These are phyloP conservation scores for Wickerhamiella azymoides DNA, from an alignment of 805 yeast genomes.

Conservation along the genomic window DNA sequence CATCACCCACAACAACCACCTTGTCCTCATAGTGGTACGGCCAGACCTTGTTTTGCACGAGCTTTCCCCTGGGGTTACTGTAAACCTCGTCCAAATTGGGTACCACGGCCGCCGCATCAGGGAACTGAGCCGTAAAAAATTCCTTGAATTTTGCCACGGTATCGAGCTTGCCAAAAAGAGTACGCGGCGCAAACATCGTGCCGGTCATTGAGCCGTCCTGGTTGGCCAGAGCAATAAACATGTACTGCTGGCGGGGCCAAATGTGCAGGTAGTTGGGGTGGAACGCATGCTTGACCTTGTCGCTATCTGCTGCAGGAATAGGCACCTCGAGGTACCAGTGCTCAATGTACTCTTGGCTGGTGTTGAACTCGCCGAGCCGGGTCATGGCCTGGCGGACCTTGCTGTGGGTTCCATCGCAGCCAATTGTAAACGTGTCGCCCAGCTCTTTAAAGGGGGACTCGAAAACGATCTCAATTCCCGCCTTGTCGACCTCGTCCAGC, in stretches of 20 bases:
- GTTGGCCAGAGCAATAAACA: conserved; percentile 85
- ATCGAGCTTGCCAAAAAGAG: conserved; percentile 37
- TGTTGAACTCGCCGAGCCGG: conserved; percentile 52
- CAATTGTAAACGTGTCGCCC: conserved; percentile 38
- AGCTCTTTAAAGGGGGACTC: conserved; percentile 37
- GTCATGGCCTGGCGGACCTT: conserved; percentile 56
- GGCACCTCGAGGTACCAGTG: conserved; percentile 70
- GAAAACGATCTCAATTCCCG: conserved; percentile 36
- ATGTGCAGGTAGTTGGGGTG: conserved; percentile 74
- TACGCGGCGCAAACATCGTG: conserved; percentile 77
- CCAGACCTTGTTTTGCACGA: conserved; percentile 53
- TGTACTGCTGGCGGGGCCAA: conserved; percentile 79
- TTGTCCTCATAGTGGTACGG: conserved; percentile 56
- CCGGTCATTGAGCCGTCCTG: conserved; percentile 76
- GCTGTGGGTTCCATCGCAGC: conserved; percentile 80
- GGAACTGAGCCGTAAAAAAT: conserved; percentile 51
- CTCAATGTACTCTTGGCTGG: conserved; percentile 63
- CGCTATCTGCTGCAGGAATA: conserved; percentile 42
- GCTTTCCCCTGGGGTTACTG: conserved; percentile 60
- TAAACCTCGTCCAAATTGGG: conserved; percentile 45
- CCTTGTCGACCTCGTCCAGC: conserved; percentile 47
- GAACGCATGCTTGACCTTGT: conserved; percentile 33
- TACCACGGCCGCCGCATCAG: conserved; percentile 40
- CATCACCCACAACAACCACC: conserved; percentile 71
- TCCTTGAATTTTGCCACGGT: conserved; percentile 31